A percentile compares a stretch with the other conserved stretches of the same genome.
These are phyloP conservation scores for Metschnikowia gelsemii DNA, from an alignment of 805 yeast genomes.

Conservation along the genomic window DNA sequence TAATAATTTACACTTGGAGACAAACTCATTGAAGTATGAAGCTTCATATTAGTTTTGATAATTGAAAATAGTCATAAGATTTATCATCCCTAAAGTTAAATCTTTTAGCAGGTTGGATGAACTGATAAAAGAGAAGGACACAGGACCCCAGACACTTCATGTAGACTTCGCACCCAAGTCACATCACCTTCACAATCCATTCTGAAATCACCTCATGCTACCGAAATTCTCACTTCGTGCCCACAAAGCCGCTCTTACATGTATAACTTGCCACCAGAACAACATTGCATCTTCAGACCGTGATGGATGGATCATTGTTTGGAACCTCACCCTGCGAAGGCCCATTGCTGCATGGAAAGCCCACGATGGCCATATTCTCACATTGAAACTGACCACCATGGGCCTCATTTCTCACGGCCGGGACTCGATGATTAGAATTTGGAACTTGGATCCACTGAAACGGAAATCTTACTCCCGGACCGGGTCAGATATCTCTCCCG, in stretches of 20 bases:
- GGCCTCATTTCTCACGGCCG: slow-evolving; percentile 62
- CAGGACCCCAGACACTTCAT: not conserved
- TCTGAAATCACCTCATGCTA: not conserved
- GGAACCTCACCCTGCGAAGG: slow-evolving; percentile 60
- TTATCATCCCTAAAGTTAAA: no score
- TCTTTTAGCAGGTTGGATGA: no score
- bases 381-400: slow-evolving; percentile 35
- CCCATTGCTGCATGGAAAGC: slow-evolving; percentile 60
- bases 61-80: no score
- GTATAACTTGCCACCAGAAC: slow-evolving; percentile 9
- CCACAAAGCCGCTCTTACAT: slow-evolving; percentile 19
- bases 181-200: not conserved
- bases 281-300: slow-evolving; percentile 56
- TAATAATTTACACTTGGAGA: no score
- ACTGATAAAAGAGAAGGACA: no score
- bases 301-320: slow-evolving; percentile 59
- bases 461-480: slow-evolving; percentile 7
- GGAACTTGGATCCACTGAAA: slow-evolving; percentile 30
- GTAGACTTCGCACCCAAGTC: not conserved
- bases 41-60: no score
- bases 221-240: slow-evolving; percentile 19
- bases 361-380: slow-evolving; percentile 52
- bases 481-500: slow-evolving; percentile 4
- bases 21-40: no score
- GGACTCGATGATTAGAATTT: slow-evolving; percentile 54